Evolutionary conservation across 2,329 filamentous ascomycete genomes (phyloP), one percentile per base, ranked within the genome.

Genomic region (Lasiodiplodia sp.): DNA sequence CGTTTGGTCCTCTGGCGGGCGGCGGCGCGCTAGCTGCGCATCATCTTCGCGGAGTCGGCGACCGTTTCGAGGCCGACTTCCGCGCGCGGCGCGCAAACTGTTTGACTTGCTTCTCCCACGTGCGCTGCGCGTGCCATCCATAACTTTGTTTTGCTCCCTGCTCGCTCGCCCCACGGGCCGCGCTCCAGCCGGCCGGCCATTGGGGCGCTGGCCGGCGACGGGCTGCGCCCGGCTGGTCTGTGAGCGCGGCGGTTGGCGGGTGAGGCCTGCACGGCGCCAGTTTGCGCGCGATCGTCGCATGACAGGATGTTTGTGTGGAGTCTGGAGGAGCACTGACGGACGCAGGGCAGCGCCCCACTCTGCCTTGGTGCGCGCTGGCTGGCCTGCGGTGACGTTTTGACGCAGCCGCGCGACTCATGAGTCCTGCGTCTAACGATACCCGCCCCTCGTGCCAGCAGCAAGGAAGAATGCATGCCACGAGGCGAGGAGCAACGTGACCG

Each of bases 1-100:
- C 57, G 60, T 51, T 51, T 52, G 44, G 23, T 28, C 11, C 40
- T 31, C 40, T 25, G 40, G 60, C 40, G 58, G 56, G 56, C 56
- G 60, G 47, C 60, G 60, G 44, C 60, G 25, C 60, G 60, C 60
- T 64, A 64, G 60, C 60, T 64, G 60, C 60, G 60, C 60, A 64
- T 64, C 60, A 64, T 64, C n/a, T 31, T 49, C 40, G 40, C 58
- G 58, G 40, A 63, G 40, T 23, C 58, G 7, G 40, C 58, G 58
- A 12, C 58, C 58, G 58, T 63, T 63, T 63, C 34, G 58, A 63
- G 58, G 25, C 58, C 58, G 25, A 49, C 14, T 49, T 49, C 58
- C 58, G 58, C 55, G 55, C 21, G 53, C 31, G 53, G 53, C 53
- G 53, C 58, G 58, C 58, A 63, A 49, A 21, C 58, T 63, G 58